Evolutionary conservation across 257 asterid species (phyloP).

Genomic region (Primulina huaijiensis): DNA sequence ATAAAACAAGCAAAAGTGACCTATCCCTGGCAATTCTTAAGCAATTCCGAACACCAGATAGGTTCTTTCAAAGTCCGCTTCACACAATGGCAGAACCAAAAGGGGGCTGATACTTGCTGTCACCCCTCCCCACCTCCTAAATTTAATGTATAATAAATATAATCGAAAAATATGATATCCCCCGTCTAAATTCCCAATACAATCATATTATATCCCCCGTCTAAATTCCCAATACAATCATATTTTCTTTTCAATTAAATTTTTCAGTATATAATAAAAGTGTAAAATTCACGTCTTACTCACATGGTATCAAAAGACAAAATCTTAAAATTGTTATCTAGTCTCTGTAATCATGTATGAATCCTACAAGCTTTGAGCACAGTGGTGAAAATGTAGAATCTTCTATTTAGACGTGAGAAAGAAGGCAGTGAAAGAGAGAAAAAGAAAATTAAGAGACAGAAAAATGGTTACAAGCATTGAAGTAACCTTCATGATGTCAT

Average conservation of each 20-base stretch:
- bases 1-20: not conserved
- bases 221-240: too few species aligned
- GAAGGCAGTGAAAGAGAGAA: not conserved
- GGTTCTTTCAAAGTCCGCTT: not conserved
- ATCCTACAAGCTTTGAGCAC: not conserved
- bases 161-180: too few species aligned
- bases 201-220: too few species aligned
- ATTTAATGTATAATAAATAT: too few species aligned
- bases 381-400: not conserved
- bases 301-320: not conserved
- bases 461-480: not conserved
- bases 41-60: not conserved
- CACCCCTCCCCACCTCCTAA: not conserved
- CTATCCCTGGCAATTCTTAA: not conserved
- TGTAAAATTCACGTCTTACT: too few species aligned
- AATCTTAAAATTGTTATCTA: too few species aligned
- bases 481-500: constrained; percentile 6
- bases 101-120: not conserved
- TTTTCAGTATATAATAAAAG: too few species aligned
- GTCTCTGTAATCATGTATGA: too few species aligned
- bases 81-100: not conserved
- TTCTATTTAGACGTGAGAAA: not conserved
- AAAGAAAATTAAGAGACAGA: not conserved
- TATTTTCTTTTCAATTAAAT: too few species aligned
- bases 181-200: too few species aligned